Percentiles rank a stretch among this genome's conserved stretches.
phyloP scores from a whole-genome alignment of 805 yeast species.

The Teunomyces pallodes region DNA sequence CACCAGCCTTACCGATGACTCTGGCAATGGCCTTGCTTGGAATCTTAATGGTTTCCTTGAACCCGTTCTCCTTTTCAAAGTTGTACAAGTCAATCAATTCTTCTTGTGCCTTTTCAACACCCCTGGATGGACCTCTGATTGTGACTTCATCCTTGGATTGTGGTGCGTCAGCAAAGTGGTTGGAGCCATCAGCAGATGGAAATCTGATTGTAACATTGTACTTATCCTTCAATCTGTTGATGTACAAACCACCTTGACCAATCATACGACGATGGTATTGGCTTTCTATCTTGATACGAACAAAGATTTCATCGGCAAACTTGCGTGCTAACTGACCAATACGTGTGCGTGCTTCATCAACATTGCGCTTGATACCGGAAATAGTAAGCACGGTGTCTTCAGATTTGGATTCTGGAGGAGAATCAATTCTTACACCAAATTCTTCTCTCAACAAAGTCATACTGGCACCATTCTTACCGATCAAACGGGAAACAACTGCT shows the following conservation, averaged over 20 bases:
- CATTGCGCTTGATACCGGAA: slow-evolving; percentile 77
- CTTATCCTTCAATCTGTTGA: slow-evolving; percentile 81
- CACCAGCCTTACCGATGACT: slow-evolving; percentile 89
- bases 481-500: slow-evolving; percentile 67
- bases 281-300: slow-evolving; percentile 65
- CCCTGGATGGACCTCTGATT: slow-evolving; percentile 86
- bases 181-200: slow-evolving; percentile 45
- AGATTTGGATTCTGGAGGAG: slow-evolving; percentile 31
- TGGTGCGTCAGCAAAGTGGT: slow-evolving; percentile 32
- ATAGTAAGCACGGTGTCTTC: slow-evolving; percentile 47
- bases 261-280: slow-evolving; percentile 78
- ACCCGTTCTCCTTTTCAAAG: slow-evolving; percentile 85
- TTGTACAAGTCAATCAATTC: slow-evolving; percentile 80
- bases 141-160: slow-evolving; percentile 59
- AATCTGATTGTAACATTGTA: slow-evolving; percentile 79
- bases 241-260: slow-evolving; percentile 80
- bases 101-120: slow-evolving; percentile 77
- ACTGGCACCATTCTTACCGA: slow-evolving; percentile 86
- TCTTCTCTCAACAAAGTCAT: slow-evolving; percentile 67
- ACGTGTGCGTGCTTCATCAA: slow-evolving; percentile 63
- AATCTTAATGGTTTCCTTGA: slow-evolving; percentile 58
- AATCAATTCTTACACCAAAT: slow-evolving; percentile 74
- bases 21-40: slow-evolving; percentile 76
- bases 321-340: slow-evolving; percentile 60
- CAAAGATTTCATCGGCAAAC: slow-evolving; percentile 78